Conservation (phyloP, 768 basidiomycete genomes). For the Leucocoprinus leucothites region DNA sequence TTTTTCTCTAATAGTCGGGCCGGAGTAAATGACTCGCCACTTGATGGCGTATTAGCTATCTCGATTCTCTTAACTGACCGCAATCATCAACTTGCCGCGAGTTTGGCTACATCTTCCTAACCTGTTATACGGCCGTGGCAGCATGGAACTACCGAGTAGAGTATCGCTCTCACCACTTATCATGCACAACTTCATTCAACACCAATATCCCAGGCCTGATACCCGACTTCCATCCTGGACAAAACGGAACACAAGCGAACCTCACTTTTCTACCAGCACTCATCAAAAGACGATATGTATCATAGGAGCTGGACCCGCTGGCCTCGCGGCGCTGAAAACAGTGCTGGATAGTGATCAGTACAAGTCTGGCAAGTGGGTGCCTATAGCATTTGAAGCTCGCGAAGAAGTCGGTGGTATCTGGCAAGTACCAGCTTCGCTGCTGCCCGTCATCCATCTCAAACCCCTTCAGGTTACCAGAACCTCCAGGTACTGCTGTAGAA, state of each 20-base stretch:
- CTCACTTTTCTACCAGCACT: not conserved
- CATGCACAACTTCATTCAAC: not conserved
- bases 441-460: not conserved
- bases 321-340: conserved; percentile 67
- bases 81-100: too few species aligned
- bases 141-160: conserved; percentile 6
- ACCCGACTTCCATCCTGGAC: not conserved
- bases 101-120: too few species aligned
- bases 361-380: conserved; percentile 59
- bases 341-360: conserved; percentile 57
- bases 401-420: conserved; percentile 74
- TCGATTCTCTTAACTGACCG: too few species aligned
- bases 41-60: too few species aligned
- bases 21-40: too few species aligned
- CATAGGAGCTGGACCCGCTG: conserved; percentile 75
- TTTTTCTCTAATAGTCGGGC: too few species aligned
- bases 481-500: conserved; percentile 31
- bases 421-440: conserved; percentile 34
- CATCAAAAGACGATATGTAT: conserved; percentile 49
- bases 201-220: conserved; percentile 2
- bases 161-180: not conserved
- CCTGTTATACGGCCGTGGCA: too few species aligned
- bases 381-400: conserved; percentile 61
- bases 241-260: too few species aligned
- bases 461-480: conserved; percentile 50